phyloP scores from a whole-genome alignment of 192 early-diverging fungal genomes.

The Coemansia sp. region DNA sequence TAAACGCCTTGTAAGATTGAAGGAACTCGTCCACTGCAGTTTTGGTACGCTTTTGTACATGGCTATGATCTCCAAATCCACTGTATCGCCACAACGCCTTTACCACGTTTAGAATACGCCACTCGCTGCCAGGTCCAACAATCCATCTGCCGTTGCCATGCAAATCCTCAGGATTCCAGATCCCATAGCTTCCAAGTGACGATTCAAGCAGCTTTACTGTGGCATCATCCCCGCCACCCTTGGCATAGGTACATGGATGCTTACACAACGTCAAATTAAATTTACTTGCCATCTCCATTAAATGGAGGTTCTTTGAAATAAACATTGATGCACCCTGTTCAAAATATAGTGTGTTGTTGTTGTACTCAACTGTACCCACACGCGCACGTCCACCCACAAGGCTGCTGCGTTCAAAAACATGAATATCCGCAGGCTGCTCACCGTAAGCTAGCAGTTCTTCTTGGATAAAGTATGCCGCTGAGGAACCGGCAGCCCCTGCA shows the following conservation, averaged over 20 bases:
- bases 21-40: conserved; percentile 28
- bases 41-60: conserved; percentile 16
- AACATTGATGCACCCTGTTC: conserved; percentile 39
- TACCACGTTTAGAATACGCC: conserved; percentile 7
- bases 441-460: conserved; percentile 9
- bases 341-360: conserved; percentile 19
- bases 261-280: conserved; percentile 32
- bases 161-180: conserved; percentile 20
- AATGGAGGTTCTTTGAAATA: conserved; percentile 24
- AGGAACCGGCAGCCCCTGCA: conserved; percentile 17
- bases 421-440: conserved; percentile 12
- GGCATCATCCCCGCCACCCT: neutral
- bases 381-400: conserved; percentile 24
- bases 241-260: conserved; percentile 30
- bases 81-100: conserved; percentile 26
- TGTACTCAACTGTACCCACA: conserved; percentile 12
- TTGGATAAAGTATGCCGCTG: conserved; percentile 18
- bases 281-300: conserved; percentile 17
- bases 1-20: conserved; percentile 24
- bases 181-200: conserved; percentile 12
- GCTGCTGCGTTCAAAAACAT: conserved; percentile 22
- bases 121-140: conserved; percentile 10
- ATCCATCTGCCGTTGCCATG: conserved; percentile 8
- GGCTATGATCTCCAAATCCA: conserved; percentile 9
- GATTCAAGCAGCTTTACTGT: neutral